Conservation (phyloP, 179 eudicot genomes). For the Heliamphora pulchella region DNA sequence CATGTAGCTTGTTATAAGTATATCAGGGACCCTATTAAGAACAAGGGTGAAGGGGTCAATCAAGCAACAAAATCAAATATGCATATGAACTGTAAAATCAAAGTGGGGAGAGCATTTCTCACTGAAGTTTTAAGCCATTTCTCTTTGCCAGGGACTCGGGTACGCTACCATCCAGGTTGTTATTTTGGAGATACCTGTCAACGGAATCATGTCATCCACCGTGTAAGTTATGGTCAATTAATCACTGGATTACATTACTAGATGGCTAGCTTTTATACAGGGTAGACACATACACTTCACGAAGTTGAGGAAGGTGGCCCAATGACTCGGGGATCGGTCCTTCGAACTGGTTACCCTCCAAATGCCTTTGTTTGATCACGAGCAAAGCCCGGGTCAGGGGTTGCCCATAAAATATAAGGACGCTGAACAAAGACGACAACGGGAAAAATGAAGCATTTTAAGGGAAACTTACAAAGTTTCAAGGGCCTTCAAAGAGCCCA, state of each 20-base stretch:
- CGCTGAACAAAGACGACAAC: background rate
- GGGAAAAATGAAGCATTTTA: background rate
- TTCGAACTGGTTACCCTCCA: constrained; percentile 69
- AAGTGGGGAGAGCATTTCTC: constrained; percentile 11
- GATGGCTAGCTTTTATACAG: background rate
- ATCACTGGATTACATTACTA: background rate
- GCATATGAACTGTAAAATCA: background rate
- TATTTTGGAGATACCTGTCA: constrained; percentile 63
- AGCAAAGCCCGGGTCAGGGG: background rate
- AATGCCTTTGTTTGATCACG: constrained; percentile 47
- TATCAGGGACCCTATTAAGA: too few species aligned
- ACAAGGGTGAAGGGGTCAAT: too few species aligned
- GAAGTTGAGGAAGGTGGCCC: constrained; percentile 50
- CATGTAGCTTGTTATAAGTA: background rate
- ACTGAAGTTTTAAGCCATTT: constrained; percentile 21
- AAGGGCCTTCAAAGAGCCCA: constrained; percentile 44
- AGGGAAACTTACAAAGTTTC: constrained; percentile 51
- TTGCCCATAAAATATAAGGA: background rate
- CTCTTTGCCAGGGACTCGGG: constrained; percentile 32
- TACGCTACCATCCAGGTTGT: constrained; percentile 40
- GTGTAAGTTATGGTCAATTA: background rate
- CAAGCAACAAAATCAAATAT: background rate
- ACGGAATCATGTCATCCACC: background rate
- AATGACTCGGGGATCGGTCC: constrained; percentile 67
- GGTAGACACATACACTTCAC: constrained; percentile 47